These are phyloP conservation scores for Rhizoctonia solani DNA, from an alignment of 1,284 basidiomycete species.

Conservation along the genomic window DNA sequence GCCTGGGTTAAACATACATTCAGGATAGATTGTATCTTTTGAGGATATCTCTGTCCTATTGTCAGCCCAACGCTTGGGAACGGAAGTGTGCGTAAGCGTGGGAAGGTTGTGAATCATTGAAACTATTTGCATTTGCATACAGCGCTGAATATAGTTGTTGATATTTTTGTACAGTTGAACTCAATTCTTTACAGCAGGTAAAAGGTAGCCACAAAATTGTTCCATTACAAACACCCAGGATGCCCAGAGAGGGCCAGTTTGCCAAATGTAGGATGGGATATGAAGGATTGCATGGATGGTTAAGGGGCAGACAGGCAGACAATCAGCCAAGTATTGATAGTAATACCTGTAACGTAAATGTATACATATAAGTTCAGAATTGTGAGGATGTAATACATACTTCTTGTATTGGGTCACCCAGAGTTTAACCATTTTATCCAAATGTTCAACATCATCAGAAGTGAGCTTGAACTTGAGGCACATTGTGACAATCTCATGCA, in stretches of 20 bases:
- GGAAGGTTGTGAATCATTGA: not conserved
- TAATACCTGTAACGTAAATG: constrained; percentile 45
- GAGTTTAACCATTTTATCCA: constrained; percentile 46
- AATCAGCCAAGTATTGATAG: constrained; percentile 46
- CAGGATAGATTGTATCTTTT: not conserved
- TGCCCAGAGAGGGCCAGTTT: constrained; percentile 49
- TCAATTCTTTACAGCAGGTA: constrained; percentile 41
- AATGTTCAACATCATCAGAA: constrained; percentile 43
- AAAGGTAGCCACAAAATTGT: constrained; percentile 42
- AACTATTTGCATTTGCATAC: constrained; percentile 39
- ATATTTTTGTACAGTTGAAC: constrained; percentile 43
- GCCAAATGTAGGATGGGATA: constrained; percentile 46
- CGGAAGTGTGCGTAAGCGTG: not conserved
- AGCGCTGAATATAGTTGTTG: constrained; percentile 41
- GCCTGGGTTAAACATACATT: not conserved
- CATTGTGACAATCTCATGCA: constrained; percentile 47
- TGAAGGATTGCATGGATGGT: constrained; percentile 52
- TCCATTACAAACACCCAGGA: constrained; percentile 54
- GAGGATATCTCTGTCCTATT: not conserved
- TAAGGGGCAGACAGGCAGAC: constrained; percentile 48
- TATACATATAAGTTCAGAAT: not conserved
- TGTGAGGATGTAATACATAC: constrained; percentile 42
- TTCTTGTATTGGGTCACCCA: constrained; percentile 54
- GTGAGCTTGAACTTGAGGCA: constrained; percentile 52
- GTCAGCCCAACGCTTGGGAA: not conserved